These are phyloP conservation scores for Cucurbita pepo DNA, from an alignment of 306 rosid genomes.

Conservation along the genomic window DNA sequence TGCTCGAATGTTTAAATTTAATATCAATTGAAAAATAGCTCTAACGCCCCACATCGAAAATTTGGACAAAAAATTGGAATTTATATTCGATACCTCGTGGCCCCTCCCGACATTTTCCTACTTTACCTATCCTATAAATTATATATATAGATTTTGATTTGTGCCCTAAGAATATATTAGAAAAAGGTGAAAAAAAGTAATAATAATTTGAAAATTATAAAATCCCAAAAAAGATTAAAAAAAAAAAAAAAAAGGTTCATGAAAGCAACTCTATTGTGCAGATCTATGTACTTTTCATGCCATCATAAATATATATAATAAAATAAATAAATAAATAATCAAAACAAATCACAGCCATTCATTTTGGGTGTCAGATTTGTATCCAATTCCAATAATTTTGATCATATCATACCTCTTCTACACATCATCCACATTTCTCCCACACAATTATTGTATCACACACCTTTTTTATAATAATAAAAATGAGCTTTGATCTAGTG, in stretches of 20 bases:
- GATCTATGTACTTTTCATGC: neutral
- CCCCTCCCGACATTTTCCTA: too few relatives aligned
- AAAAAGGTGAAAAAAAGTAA: neutral
- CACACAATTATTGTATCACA: neutral
- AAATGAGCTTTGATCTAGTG: too few relatives aligned
- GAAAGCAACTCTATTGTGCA: conserved; percentile 8
- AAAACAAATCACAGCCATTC: neutral
- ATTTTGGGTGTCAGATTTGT: neutral
- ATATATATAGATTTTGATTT: too few relatives aligned
- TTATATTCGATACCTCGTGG: too few relatives aligned
- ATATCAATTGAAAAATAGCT: too few relatives aligned
- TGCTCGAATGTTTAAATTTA: too few relatives aligned
- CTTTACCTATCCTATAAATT: too few relatives aligned
- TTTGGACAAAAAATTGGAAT: too few relatives aligned
- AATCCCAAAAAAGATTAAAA: neutral
- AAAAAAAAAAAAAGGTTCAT: neutral
- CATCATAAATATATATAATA: neutral
- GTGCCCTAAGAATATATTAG: neutral
- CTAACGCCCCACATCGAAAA: too few relatives aligned
- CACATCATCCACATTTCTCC: neutral
- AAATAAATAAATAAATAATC: neutral
- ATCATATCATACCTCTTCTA: neutral
- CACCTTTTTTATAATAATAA: neutral
- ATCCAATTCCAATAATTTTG: neutral
- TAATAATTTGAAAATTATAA: neutral